Evolutionary conservation across 345 rosid genomes (phyloP).

Genomic region (Salix exigua): DNA sequence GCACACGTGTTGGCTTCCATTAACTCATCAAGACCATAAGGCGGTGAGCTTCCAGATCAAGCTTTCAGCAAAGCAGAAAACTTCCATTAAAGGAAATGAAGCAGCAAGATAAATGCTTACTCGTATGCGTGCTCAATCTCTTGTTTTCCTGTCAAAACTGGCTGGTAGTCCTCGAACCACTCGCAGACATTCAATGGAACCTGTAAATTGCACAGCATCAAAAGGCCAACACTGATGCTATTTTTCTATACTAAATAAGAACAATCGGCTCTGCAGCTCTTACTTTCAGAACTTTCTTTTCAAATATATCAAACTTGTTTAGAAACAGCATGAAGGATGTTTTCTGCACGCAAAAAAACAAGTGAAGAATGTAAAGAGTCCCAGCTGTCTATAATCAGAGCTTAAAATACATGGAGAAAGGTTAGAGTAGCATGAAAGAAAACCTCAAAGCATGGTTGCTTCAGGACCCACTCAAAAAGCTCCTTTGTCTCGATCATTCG

Average conservation of each 20-base stretch:
- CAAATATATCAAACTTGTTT: slow-evolving; percentile 95
- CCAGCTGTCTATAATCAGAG: not conserved
- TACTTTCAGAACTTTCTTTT: slow-evolving; percentile 88
- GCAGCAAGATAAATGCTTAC: slow-evolving; percentile 42
- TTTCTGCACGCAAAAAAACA: slow-evolving; percentile 55
- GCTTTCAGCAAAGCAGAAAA: not conserved
- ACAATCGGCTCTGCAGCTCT: slow-evolving; percentile 14
- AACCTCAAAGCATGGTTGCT: slow-evolving; percentile 99
- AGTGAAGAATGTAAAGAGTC: not conserved
- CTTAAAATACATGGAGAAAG: not conserved
- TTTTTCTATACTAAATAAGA: not conserved
- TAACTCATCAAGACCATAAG: not conserved
- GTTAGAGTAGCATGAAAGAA: not conserved
- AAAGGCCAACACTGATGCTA: not conserved
- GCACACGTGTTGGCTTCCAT: not conserved
- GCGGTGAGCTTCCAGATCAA: not conserved
- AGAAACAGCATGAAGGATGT: slow-evolving; percentile 95
- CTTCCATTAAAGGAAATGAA: not conserved
- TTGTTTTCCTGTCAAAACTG: slow-evolving; percentile 80
- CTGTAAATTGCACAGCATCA: slow-evolving; percentile 33
- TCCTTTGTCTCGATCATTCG: slow-evolving; percentile 94
- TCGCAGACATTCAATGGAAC: slow-evolving; percentile 82
- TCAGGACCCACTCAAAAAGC: slow-evolving; percentile 92
- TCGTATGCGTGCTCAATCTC: slow-evolving; percentile 94
- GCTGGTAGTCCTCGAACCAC: slow-evolving; percentile 96